Evolutionary conservation across 768 basidiomycete species (phyloP).

Genomic region (Sarcodon sp.): DNA sequence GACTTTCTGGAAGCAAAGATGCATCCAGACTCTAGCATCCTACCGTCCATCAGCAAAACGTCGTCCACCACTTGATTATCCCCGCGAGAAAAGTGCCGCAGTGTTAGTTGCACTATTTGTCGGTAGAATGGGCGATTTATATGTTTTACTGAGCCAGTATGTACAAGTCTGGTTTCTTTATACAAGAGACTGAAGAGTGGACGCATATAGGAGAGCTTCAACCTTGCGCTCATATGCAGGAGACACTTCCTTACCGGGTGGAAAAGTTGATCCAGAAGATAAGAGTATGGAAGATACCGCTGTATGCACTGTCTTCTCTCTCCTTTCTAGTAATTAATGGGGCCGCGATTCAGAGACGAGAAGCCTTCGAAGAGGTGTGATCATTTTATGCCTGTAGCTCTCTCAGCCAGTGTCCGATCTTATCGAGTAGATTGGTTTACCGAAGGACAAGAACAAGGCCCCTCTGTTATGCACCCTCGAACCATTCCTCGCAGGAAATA

Average conservation of each 20-base stretch:
- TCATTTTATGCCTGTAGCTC: neutral
- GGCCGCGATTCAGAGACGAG: constrained; percentile 43
- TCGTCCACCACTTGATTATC: constrained; percentile 21
- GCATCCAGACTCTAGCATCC: constrained; percentile 38
- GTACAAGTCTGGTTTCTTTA: constrained; percentile 9
- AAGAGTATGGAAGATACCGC: constrained; percentile 67
- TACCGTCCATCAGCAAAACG: constrained; percentile 29
- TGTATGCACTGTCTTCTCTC: constrained; percentile 26
- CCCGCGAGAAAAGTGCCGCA: constrained; percentile 51
- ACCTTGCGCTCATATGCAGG: constrained; percentile 69
- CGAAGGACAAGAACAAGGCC: constrained; percentile 52
- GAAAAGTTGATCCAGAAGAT: constrained; percentile 64
- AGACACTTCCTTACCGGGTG: constrained; percentile 83
- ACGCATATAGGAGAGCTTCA: constrained; percentile 46
- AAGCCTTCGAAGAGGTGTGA: constrained; percentile 82
- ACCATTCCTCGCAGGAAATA: constrained; percentile 62
- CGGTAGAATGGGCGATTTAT: constrained; percentile 71
- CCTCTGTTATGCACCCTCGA: constrained; percentile 70
- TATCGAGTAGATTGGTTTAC: constrained; percentile 62
- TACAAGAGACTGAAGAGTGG: neutral
- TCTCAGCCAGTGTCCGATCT: neutral
- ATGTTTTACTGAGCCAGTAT: constrained; percentile 75
- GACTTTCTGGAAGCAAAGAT: constrained; percentile 21
- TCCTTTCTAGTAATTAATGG: constrained; percentile 1
- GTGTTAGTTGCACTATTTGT: constrained; percentile 81